phyloP scores from a whole-genome alignment of 1,284 basidiomycete species.

The Microbotryomycetes sp. region DNA sequence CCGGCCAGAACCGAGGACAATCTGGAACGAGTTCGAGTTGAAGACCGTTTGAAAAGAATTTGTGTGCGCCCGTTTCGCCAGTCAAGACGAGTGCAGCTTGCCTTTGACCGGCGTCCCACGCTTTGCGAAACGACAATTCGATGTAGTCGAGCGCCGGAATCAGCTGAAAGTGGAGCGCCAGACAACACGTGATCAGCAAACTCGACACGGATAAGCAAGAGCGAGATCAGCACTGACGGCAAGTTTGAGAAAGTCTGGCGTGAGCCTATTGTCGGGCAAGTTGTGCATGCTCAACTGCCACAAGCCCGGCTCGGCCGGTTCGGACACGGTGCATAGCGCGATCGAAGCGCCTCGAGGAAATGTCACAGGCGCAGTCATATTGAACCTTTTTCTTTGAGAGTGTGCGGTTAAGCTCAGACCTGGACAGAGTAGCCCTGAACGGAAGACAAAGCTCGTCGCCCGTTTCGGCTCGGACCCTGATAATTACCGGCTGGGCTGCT shows the following conservation, averaged over 20 bases:
- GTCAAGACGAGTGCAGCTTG: slow-evolving; percentile 23
- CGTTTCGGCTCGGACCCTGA: too few species aligned
- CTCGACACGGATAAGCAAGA: background rate
- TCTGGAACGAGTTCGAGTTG: slow-evolving; percentile 19
- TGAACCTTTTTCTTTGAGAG: too few species aligned
- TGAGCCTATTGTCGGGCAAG: slow-evolving; percentile 32
- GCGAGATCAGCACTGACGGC: background rate
- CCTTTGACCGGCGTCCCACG: slow-evolving; percentile 7
- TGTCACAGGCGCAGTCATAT: background rate
- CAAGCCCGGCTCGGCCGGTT: slow-evolving; percentile 8
- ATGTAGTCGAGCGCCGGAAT: slow-evolving; percentile 28
- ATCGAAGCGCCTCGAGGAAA: background rate
- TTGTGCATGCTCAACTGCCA: slow-evolving; percentile 25
- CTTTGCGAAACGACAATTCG: slow-evolving; percentile 14
- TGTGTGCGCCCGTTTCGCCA: slow-evolving; percentile 20
- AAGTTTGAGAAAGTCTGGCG: slow-evolving; percentile 21
- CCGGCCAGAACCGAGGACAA: slow-evolving; percentile 6
- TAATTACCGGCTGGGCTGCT: too few species aligned
- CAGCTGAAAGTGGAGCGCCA: slow-evolving; percentile 7
- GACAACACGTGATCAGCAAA: background rate
- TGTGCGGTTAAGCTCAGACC: too few species aligned
- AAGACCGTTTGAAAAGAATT: slow-evolving; percentile 32
- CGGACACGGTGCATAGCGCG: background rate
- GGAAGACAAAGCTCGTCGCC: too few species aligned
- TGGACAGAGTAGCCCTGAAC: too few species aligned